A percentile compares a stretch with the other conserved stretches of the same genome.
phyloP scores from a whole-genome alignment of 441 rosid genomes.

The Iberis amara region DNA sequence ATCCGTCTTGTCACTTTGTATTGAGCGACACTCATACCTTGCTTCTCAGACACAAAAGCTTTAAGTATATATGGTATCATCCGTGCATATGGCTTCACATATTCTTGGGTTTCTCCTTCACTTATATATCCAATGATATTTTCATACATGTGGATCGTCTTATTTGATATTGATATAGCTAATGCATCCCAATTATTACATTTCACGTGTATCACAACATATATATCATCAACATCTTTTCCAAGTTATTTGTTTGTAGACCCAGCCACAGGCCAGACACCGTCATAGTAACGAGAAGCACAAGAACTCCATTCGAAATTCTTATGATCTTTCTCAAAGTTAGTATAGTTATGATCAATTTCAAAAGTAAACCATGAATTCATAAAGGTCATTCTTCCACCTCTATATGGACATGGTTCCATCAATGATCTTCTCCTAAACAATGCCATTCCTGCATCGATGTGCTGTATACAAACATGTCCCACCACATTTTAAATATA shows the following conservation, averaged over 20 bases:
- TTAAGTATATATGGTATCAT: not conserved
- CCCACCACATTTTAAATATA: no score
- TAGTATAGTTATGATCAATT: not conserved
- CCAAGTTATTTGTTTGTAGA: not conserved
- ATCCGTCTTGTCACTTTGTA: not conserved
- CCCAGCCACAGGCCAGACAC: not conserved
- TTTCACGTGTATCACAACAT: not conserved
- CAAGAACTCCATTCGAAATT: not conserved
- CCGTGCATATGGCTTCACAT: not conserved
- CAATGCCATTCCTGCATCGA: not conserved
- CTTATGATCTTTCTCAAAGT: not conserved
- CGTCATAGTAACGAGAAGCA: not conserved
- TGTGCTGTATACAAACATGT: not conserved
- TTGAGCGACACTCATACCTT: not conserved
- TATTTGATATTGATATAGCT: not conserved
- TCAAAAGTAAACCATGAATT: not conserved
- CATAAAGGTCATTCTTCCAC: not conserved
- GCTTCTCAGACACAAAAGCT: not conserved
- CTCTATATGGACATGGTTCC: not conserved
- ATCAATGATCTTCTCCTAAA: constrained; percentile 1
- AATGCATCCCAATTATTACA: not conserved
- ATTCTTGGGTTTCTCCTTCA: not conserved
- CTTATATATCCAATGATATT: not conserved
- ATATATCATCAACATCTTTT: not conserved
- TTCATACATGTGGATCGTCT: not conserved